phyloP scores from a whole-genome alignment of 1,284 basidiomycete genomes.

The Coniferiporia sulphurascens region DNA sequence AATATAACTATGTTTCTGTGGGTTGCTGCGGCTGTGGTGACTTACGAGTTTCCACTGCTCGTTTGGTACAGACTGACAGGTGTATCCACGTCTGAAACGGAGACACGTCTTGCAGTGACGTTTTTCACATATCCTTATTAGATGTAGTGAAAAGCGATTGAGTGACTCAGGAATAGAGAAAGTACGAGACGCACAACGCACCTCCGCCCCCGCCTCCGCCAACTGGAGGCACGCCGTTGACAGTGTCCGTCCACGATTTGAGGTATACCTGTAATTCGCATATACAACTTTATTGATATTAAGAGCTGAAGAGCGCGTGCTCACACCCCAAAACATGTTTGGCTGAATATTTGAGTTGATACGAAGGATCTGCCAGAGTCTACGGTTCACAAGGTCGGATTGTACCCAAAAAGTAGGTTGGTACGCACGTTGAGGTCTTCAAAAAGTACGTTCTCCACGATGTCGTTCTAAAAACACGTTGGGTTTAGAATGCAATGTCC shows the following conservation, averaged over 20 bases:
- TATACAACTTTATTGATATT: conserved; percentile 43
- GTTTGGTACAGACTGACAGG: conserved; percentile 51
- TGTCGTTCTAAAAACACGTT: conserved; percentile 37
- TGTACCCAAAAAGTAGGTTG: background rate
- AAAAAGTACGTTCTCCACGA: conserved; percentile 51
- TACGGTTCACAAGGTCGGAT: background rate
- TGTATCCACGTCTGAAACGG: conserved; percentile 40
- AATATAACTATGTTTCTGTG: background rate
- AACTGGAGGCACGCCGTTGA: conserved; percentile 53
- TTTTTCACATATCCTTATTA: conserved; percentile 44
- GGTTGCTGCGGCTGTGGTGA: background rate
- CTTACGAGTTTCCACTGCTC: conserved; percentile 44
- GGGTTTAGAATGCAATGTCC: conserved; percentile 16
- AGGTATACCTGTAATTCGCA: conserved; percentile 61
- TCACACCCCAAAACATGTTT: conserved; percentile 47
- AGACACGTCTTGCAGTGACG: conserved; percentile 42
- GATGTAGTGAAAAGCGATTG: background rate
- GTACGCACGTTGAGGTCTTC: conserved; percentile 31
- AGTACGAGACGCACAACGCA: conserved; percentile 42
- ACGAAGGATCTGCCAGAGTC: conserved; percentile 37
- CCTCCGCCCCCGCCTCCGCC: conserved; percentile 59
- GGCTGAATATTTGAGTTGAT: conserved; percentile 46
- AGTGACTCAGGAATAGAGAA: background rate
- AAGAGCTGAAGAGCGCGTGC: background rate
- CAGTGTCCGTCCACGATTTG: conserved; percentile 57